Evolutionary conservation across 345 rosid species (phyloP).

Genomic region (Euphorbia lathyris): DNA sequence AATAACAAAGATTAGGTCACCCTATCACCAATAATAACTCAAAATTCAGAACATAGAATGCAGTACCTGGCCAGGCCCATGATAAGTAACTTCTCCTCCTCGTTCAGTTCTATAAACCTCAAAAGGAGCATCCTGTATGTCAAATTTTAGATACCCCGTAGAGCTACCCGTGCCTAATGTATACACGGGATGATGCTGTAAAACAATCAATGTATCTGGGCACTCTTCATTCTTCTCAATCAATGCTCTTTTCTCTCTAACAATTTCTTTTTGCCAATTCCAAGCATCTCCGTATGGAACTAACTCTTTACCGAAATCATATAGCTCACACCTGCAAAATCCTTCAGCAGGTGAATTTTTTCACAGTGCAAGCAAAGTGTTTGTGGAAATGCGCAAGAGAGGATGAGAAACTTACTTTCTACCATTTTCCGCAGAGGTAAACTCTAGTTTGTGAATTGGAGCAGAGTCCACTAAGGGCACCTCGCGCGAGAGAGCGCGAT

Average conservation of each 20-base stretch:
- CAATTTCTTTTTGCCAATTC: constrained; percentile 69
- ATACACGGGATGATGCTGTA: constrained; percentile 74
- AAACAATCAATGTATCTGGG: constrained; percentile 57
- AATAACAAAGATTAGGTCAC: neutral
- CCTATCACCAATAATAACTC: neutral
- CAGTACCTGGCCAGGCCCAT: constrained; percentile 90
- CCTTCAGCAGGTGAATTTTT: neutral
- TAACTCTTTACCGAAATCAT: constrained; percentile 55
- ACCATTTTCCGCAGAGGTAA: constrained; percentile 6
- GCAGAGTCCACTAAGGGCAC: constrained; percentile 1
- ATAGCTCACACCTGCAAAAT: constrained; percentile 54
- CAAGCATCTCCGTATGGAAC: constrained; percentile 69
- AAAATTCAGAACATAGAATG: neutral
- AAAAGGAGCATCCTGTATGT: constrained; percentile 56
- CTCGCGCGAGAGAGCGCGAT: neutral
- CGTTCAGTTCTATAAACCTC: constrained; percentile 76
- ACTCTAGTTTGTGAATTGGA: neutral
- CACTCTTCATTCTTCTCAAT: constrained; percentile 52
- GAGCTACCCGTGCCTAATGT: constrained; percentile 72
- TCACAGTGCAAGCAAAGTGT: neutral
- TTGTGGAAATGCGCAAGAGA: constrained; percentile 3
- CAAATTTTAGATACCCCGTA: constrained; percentile 53
- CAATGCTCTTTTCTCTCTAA: constrained; percentile 53
- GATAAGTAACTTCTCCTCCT: constrained; percentile 92
- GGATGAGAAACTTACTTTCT: constrained; percentile 25